These are phyloP conservation scores for Leccinum sublutescens DNA, from an alignment of 768 basidiomycete species.

Conservation along the genomic window DNA sequence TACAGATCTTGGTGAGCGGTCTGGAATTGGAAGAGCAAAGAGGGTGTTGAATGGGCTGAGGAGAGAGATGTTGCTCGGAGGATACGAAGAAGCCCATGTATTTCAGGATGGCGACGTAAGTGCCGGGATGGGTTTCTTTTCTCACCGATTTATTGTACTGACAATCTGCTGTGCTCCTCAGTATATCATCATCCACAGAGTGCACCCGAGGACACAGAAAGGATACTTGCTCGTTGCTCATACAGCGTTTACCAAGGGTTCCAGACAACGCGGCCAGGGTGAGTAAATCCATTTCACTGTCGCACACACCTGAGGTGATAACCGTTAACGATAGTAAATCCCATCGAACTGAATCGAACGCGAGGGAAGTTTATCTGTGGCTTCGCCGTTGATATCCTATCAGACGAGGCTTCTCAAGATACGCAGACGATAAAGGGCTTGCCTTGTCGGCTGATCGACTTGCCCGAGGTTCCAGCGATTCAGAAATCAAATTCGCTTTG, in stretches of 20 bases:
- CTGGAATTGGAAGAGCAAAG: conserved; percentile 58
- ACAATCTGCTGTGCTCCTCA: conserved; percentile 31
- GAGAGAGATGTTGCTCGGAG: conserved; percentile 86
- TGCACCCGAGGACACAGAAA: conserved; percentile 86
- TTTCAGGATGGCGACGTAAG: conserved; percentile 94
- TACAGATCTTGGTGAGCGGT: conserved; percentile 52
- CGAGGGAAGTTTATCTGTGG: conserved; percentile 81
- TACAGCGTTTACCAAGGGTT: conserved; percentile 85
- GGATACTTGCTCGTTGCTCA: conserved; percentile 93
- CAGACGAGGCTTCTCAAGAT: conserved; percentile 54
- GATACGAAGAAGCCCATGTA: conserved; percentile 90
- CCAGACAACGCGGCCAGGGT: conserved; percentile 81
- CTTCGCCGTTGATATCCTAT: conserved; percentile 65
- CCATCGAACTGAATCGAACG: conserved; percentile 80
- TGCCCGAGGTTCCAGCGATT: conserved; percentile 55
- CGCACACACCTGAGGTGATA: not conserved
- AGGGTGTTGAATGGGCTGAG: conserved; percentile 84
- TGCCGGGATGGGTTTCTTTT: conserved; percentile 14
- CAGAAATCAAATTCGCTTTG: conserved; percentile 70
- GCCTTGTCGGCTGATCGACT: conserved; percentile 62
- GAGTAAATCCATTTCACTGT: conserved; percentile 26
- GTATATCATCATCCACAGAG: conserved; percentile 93
- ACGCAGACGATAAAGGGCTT: conserved; percentile 64
- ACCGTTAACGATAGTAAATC: conserved; percentile 54
- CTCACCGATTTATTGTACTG: not conserved